Percentiles rank a stretch among this genome's conserved stretches.
Conservation (phyloP, 2,329 filamentous ascomycete genomes). For the Ophiocordyceps camponoti-floridani region DNA sequence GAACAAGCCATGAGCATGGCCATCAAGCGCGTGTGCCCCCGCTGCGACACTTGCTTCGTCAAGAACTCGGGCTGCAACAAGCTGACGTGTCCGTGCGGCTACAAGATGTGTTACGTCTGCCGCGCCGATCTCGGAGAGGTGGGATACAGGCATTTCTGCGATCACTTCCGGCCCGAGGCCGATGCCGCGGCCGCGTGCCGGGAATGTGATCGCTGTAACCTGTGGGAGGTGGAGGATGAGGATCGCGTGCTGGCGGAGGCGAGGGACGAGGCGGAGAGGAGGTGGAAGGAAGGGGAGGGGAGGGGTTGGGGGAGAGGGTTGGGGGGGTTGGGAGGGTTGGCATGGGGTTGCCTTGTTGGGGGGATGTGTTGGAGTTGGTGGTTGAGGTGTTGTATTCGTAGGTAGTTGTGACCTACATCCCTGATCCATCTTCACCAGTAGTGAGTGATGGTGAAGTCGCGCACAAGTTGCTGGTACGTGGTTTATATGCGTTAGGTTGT, state of each 20-base stretch:
- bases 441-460: too few relatives aligned
- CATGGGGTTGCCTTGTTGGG: too few relatives aligned
- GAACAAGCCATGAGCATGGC: constrained; percentile 88
- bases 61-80: constrained; percentile 95
- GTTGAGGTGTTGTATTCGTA: too few relatives aligned
- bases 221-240: constrained; percentile 60
- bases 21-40: constrained; percentile 85
- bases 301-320: too few relatives aligned
- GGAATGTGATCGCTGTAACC: constrained; percentile 66
- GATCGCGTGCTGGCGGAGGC: constrained; percentile 51
- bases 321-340: too few relatives aligned
- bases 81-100: constrained; percentile 85
- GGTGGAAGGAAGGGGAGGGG: constrained; percentile 51
- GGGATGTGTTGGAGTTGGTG: constrained; percentile 26
- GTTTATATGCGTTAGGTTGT: constrained; percentile 17
- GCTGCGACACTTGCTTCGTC: constrained; percentile 81
- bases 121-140: constrained; percentile 56
- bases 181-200: constrained; percentile 52
- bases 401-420: too few relatives aligned
- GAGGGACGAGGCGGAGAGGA: constrained; percentile 51
- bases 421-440: too few relatives aligned
- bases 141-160: constrained; percentile 88
- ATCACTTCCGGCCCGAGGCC: constrained; percentile 75
- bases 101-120: constrained; percentile 96
- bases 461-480: too few relatives aligned